Percentiles rank a stretch among this genome's conserved stretches.
Evolutionary conservation across 148 eudicot species (phyloP).

Genomic region (Rhododendron griersonianum): DNA sequence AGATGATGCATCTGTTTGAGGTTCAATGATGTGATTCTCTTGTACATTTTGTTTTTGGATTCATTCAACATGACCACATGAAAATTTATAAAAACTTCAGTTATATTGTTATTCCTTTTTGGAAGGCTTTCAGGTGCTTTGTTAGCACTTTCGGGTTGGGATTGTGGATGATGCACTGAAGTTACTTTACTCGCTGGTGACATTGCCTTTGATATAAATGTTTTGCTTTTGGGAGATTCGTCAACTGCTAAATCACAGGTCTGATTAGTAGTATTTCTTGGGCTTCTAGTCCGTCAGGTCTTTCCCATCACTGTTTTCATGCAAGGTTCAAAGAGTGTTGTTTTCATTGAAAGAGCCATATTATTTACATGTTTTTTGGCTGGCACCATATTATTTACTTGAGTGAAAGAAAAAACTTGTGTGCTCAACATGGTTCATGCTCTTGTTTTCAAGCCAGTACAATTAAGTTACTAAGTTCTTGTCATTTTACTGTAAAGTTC

Average conservation of each 20-base stretch:
- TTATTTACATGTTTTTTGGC: neutral
- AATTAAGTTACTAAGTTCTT: neutral
- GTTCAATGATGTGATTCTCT: neutral
- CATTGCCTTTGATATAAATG: slow-evolving; percentile 52
- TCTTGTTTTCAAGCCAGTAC: neutral
- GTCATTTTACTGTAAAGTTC: slow-evolving; percentile 49
- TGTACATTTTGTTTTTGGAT: neutral
- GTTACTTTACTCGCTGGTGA: no score
- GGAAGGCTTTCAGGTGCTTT: neutral
- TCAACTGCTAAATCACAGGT: slow-evolving; percentile 99
- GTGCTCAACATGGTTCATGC: neutral
- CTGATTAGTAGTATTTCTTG: neutral
- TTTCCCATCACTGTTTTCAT: neutral
- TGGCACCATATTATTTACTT: neutral
- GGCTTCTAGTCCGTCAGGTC: neutral
- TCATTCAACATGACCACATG: neutral
- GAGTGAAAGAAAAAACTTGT: neutral
- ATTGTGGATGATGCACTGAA: neutral
- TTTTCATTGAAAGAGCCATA: neutral
- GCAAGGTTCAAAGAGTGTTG: neutral
- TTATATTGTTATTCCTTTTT: neutral
- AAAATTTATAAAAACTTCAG: neutral
- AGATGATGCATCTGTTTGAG: neutral
- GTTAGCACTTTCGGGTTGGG: neutral
- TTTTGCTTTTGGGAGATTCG: slow-evolving; percentile 92